phyloP scores from a whole-genome alignment of 1,139 yeast genomes.

The Hansenula sp. region DNA sequence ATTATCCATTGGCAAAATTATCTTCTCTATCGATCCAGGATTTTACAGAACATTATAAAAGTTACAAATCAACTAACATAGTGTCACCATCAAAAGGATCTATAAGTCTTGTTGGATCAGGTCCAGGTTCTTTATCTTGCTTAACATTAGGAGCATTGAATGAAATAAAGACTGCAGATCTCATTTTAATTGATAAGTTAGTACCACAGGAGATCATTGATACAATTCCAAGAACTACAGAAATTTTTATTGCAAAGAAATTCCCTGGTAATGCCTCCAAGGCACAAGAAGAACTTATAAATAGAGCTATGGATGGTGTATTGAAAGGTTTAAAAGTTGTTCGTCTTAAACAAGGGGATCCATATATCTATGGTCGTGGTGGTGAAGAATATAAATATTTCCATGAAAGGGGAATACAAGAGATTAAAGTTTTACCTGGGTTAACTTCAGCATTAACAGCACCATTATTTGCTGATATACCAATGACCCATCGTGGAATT shows the following conservation, averaged over 20 bases:
- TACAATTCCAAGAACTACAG: slow-evolving; percentile 69
- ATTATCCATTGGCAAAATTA: slow-evolving; percentile 70
- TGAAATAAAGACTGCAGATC: slow-evolving; percentile 77
- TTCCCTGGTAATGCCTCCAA: slow-evolving; percentile 96
- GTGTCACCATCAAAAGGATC: slow-evolving; percentile 38
- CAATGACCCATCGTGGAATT: slow-evolving; percentile 89
- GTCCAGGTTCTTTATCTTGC: slow-evolving; percentile 85
- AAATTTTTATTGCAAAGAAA: slow-evolving; percentile 83
- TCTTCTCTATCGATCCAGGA: slow-evolving; percentile 57
- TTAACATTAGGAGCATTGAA: slow-evolving; percentile 82
- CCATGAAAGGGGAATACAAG: slow-evolving; percentile 58
- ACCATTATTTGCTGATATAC: slow-evolving; percentile 75
- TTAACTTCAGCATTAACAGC: slow-evolving; percentile 88
- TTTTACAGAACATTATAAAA: slow-evolving; percentile 38
- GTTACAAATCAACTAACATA: slow-evolving; percentile 4
- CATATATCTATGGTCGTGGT: slow-evolving; percentile 94
- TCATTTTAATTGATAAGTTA: slow-evolving; percentile 82
- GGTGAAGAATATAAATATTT: slow-evolving; percentile 85
- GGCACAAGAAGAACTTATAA: slow-evolving; percentile 81
- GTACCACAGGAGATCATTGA: slow-evolving; percentile 87
- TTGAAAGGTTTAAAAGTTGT: slow-evolving; percentile 73
- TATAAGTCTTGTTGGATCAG: slow-evolving; percentile 84
- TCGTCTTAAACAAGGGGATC: slow-evolving; percentile 93
- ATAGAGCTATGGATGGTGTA: slow-evolving; percentile 63
- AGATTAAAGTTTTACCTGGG: slow-evolving; percentile 81